Percentiles rank a stretch among this genome's conserved stretches.
phyloP scores from a whole-genome alignment of 148 eudicot genomes.

The Cornus florida region DNA sequence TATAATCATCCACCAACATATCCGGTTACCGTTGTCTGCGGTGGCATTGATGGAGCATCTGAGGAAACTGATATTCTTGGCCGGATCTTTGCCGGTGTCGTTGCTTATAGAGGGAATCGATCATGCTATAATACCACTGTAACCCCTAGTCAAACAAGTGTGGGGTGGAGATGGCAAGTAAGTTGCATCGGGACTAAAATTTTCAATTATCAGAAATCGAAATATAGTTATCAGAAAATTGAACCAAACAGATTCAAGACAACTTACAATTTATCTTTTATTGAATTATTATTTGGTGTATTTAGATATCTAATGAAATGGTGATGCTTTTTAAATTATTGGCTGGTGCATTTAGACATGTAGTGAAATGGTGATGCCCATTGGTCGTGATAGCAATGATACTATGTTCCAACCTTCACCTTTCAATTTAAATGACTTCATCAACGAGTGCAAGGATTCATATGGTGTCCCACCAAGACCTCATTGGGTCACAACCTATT shows the following conservation, averaged over 20 bases:
- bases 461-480: constrained; percentile 29
- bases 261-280: too few relatives aligned
- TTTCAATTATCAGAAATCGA: too few relatives aligned
- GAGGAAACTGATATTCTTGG: constrained; percentile 24
- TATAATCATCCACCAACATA: constrained; percentile 41
- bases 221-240: too few relatives aligned
- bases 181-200: not conserved
- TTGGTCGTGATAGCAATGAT: constrained; percentile 36
- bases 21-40: constrained; percentile 36
- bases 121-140: constrained; percentile 20
- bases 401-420: constrained; percentile 38
- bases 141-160: constrained; percentile 8
- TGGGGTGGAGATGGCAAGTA: constrained; percentile 56
- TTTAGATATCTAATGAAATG: too few relatives aligned
- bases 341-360: constrained; percentile 25
- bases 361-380: constrained; percentile 57
- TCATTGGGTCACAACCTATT: constrained; percentile 31
- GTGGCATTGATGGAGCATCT: constrained; percentile 39
- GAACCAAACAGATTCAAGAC: too few relatives aligned
- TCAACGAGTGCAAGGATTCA: constrained; percentile 1
- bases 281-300: too few relatives aligned
- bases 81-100: constrained; percentile 32
- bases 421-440: constrained; percentile 9
- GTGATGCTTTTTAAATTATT: too few relatives aligned
- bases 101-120: constrained; percentile 22